These are phyloP conservation scores for Elymus sibiricus DNA, from an alignment of 176 grass and related monocot species.

Conservation along the genomic window DNA sequence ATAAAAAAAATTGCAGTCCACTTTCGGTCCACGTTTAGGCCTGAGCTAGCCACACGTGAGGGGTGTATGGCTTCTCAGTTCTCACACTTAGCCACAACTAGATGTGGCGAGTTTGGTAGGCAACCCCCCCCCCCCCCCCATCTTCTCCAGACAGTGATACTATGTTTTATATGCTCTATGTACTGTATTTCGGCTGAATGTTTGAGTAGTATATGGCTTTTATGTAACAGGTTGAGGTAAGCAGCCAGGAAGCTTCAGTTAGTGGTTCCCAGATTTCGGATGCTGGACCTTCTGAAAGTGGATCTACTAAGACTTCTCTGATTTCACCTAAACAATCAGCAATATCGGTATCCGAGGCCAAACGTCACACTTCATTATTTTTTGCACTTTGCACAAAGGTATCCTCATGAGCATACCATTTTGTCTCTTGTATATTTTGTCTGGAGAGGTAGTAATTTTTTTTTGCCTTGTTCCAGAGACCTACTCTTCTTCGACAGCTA, in stretches of 20 bases:
- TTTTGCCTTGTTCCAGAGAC: slow-evolving; percentile 58
- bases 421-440: not conserved
- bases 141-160: not conserved
- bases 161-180: not conserved
- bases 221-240: slow-evolving; percentile 38
- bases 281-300: slow-evolving; percentile 49
- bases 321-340: slow-evolving; percentile 39
- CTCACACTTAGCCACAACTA: not conserved
- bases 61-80: not conserved
- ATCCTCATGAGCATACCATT: slow-evolving; percentile 18
- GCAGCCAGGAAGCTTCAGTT: slow-evolving; percentile 54
- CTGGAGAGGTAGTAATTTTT: slow-evolving; percentile 8
- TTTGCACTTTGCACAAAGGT: slow-evolving; percentile 99
- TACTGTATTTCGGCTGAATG: slow-evolving; percentile 14
- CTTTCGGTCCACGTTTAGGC: not conserved
- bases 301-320: slow-evolving; percentile 30
- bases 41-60: not conserved
- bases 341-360: slow-evolving; percentile 61
- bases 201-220: not conserved
- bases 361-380: slow-evolving; percentile 72
- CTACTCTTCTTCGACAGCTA: slow-evolving; percentile 71
- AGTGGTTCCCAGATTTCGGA: slow-evolving; percentile 54
- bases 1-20: not conserved
- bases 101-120: not conserved
- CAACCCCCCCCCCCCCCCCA: not conserved